Evolutionary conservation across 2,329 filamentous ascomycete species (phyloP).

Genomic region (Aspergillus brasiliensis): DNA sequence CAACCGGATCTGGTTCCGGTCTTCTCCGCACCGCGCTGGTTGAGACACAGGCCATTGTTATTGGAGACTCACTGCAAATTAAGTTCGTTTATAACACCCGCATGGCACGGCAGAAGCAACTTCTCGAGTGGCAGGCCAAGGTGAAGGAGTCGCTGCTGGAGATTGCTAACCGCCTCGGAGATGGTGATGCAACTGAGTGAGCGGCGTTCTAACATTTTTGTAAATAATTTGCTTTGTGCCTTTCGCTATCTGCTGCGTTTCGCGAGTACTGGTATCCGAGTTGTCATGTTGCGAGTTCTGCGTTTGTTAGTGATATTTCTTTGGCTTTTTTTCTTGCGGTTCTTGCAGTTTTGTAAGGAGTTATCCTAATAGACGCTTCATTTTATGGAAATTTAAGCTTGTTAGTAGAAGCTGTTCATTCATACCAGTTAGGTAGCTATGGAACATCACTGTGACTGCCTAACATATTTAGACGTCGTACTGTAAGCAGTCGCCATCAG

Average conservation of each 20-base stretch:
- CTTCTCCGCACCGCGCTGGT: slow-evolving; percentile 43
- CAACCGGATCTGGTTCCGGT: slow-evolving; percentile 32
- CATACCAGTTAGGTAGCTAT: too few relatives aligned
- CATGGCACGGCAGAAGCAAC: background rate
- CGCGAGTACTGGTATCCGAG: too few relatives aligned
- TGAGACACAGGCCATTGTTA: background rate
- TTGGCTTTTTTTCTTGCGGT: too few relatives aligned
- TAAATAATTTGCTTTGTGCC: too few relatives aligned
- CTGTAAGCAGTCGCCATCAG: background rate
- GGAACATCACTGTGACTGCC: background rate
- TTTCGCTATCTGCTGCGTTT: too few relatives aligned
- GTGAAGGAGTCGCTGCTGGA: background rate
- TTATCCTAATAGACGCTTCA: too few relatives aligned
- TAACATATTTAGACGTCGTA: background rate
- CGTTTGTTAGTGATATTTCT: too few relatives aligned
- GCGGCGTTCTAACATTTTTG: background rate
- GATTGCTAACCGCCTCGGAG: background rate
- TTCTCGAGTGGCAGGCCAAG: background rate
- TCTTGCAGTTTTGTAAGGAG: too few relatives aligned
- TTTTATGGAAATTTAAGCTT: too few relatives aligned
- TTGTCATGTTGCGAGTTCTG: too few relatives aligned
- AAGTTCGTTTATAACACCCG: background rate
- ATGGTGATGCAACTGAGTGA: background rate
- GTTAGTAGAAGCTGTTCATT: too few relatives aligned
- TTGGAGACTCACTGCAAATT: background rate